These are phyloP conservation scores for Dactylellina drechsleri DNA, from an alignment of 2,329 filamentous ascomycete genomes.

Conservation along the genomic window DNA sequence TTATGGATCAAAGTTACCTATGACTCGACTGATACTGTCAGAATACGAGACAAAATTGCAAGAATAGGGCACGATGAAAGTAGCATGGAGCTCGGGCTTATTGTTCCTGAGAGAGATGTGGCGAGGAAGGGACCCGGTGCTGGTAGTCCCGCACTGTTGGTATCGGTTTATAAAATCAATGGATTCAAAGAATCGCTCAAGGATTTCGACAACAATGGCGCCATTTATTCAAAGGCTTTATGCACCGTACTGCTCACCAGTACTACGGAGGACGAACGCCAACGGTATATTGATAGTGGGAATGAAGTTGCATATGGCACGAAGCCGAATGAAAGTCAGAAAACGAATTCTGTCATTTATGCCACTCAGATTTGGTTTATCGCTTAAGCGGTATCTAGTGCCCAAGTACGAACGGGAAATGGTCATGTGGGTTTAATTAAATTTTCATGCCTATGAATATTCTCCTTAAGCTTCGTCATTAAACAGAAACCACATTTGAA, in stretches of 20 bases:
- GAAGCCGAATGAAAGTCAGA: conserved; percentile 43
- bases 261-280: conserved; percentile 2
- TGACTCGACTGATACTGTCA: conserved; percentile 21
- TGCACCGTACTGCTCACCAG: conserved; percentile 27
- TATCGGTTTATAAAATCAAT: conserved; percentile 29
- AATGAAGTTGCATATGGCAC: conserved; percentile 27
- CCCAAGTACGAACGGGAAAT: no score
- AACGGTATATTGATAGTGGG: conserved; percentile 23
- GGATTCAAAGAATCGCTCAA: conserved; percentile 41
- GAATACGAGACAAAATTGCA: conserved; percentile 15
- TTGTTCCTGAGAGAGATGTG: conserved; percentile 28
- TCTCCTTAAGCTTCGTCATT: no score
- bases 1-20: conserved; percentile 39
- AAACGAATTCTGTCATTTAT: conserved; percentile 19
- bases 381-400: conserved; percentile 5
- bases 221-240: conserved; percentile 28
- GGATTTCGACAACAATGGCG: conserved; percentile 14
- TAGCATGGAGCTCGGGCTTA: conserved; percentile 27
- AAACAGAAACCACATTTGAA: no score
- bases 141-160: conserved; percentile 23
- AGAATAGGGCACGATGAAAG: conserved; percentile 22
- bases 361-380: conserved; percentile 38
- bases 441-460: no score
- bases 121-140: conserved; percentile 28
- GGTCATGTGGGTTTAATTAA: no score